Percentiles rank a stretch among this genome's conserved stretches.
Conservation (phyloP, 1,139 yeast genomes). For the Meyerozyma carpophila region DNA sequence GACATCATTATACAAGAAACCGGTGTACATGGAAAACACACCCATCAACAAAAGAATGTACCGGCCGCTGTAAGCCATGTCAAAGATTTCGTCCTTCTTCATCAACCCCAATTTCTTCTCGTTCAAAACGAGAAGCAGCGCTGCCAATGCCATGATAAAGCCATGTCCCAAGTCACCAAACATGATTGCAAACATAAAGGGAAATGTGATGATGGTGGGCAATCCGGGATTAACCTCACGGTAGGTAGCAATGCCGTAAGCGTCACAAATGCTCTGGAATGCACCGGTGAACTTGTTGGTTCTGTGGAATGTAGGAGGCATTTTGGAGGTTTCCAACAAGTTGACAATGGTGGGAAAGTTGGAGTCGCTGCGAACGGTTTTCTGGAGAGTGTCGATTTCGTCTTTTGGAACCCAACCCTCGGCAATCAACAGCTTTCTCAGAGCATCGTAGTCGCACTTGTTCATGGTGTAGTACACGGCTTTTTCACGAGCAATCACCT, state of each 20-base stretch:
- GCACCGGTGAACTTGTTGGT: slow-evolving; percentile 74
- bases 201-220: slow-evolving; percentile 75
- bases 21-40: slow-evolving; percentile 71
- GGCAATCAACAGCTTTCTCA: slow-evolving; percentile 60
- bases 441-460: slow-evolving; percentile 58
- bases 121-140: slow-evolving; percentile 51
- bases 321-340: slow-evolving; percentile 56
- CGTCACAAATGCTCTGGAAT: slow-evolving; percentile 73
- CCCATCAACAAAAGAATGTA: slow-evolving; percentile 75
- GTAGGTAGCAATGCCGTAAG: slow-evolving; percentile 74
- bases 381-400: slow-evolving; percentile 37
- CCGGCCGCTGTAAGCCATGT: slow-evolving; percentile 76
- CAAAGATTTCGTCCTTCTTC: slow-evolving; percentile 74
- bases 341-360: slow-evolving; percentile 64
- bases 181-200: slow-evolving; percentile 85
- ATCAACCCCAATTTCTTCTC: slow-evolving; percentile 54
- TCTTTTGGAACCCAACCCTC: slow-evolving; percentile 80
- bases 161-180: slow-evolving; percentile 88
- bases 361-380: slow-evolving; percentile 24
- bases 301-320: slow-evolving; percentile 77
- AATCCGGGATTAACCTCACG: slow-evolving; percentile 78
- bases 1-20: slow-evolving; percentile 68
- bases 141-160: slow-evolving; percentile 56
- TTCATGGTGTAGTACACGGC: slow-evolving; percentile 66
- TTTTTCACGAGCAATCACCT: slow-evolving; percentile 63